phyloP scores from a whole-genome alignment of 345 rosid species.

The Eucalyptus sp. region DNA sequence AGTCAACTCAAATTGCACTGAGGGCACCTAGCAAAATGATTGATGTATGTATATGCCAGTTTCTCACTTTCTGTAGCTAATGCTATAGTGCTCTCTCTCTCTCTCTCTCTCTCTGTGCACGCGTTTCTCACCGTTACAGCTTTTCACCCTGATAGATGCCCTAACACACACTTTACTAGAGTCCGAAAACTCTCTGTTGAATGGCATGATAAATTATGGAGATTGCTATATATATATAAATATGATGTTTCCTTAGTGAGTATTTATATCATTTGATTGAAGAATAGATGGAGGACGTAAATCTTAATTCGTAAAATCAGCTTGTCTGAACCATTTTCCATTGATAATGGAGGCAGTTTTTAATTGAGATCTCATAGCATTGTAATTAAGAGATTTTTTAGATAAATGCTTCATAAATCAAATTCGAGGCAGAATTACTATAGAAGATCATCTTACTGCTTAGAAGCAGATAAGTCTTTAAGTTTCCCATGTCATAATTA shows the following conservation, averaged over 20 bases:
- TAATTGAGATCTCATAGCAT: background rate
- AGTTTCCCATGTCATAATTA: background rate
- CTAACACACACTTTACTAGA: background rate
- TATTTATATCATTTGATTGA: background rate
- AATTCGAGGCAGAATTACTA: background rate
- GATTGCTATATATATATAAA: background rate
- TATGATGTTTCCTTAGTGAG: background rate
- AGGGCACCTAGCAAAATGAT: conserved; percentile 52
- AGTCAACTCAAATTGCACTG: conserved; percentile 49
- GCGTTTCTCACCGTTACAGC: background rate
- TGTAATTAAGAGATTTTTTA: background rate
- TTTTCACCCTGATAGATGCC: background rate
- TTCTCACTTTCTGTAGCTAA: background rate
- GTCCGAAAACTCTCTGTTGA: background rate
- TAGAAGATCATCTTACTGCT: background rate
- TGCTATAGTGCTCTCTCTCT: background rate
- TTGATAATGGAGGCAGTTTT: background rate
- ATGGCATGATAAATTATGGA: background rate
- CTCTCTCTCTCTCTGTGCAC: background rate
- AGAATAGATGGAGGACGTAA: background rate
- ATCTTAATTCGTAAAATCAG: background rate
- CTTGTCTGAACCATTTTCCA: background rate
- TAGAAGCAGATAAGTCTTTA: background rate
- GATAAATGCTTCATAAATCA: background rate
- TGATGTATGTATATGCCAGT: conserved; percentile 28